Evolutionary conservation across 73 alveolate genomes (phyloP), one percentile per base, ranked within the genome.

Genomic region (Urostyla sp.): DNA sequence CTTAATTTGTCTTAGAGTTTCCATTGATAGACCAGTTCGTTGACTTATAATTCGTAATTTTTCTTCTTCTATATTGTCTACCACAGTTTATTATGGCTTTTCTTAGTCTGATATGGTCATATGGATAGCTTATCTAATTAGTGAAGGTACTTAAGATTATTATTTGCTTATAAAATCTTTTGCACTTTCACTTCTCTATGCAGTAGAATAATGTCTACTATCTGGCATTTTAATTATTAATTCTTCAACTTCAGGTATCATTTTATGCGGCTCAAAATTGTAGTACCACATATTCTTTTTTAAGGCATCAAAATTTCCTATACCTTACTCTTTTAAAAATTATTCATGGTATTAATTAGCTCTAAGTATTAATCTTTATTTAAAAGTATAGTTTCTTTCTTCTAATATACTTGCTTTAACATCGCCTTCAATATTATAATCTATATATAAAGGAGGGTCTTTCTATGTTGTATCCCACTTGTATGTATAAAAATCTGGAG

Each of bases 1-100:
- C 30, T 69, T 45, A 8, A 69, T 48, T 30, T 46, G 31, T 24
- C 55, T 18, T 24, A 69, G 38, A 3, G 83, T 69, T 27, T 45
- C 72, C 30, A 69, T 48, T 13, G 83, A 69, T 1, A 69, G 53
- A n/a, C 83, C 83, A 16, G 83, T 69, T 46, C 49, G 44, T n/a
- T 46, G n/a, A 49, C 83, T 69, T 5, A 69, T 31, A 38, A 43
- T 60, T 23, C 8, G 37, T 40, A 63, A 23, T 11, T 63, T 13
- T 18, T 37, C 1, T 16, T 43, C 18, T 18, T 63, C 79, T 38
- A 20, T 63, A 8, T 63, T 44, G 24, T 32, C 23, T 16, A 18
- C 58, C n/a, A 1, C 4, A 21, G 8, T 3, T 11, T 63, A 10
- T 37, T 36, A 23, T 0, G 5, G 2, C 11, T 46, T 45, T 13